Percentiles rank a stretch among this genome's conserved stretches.
These are phyloP conservation scores for Deuterostichococcus epilithicus DNA, from an alignment of 139 green algal species.

Conservation along the genomic window DNA sequence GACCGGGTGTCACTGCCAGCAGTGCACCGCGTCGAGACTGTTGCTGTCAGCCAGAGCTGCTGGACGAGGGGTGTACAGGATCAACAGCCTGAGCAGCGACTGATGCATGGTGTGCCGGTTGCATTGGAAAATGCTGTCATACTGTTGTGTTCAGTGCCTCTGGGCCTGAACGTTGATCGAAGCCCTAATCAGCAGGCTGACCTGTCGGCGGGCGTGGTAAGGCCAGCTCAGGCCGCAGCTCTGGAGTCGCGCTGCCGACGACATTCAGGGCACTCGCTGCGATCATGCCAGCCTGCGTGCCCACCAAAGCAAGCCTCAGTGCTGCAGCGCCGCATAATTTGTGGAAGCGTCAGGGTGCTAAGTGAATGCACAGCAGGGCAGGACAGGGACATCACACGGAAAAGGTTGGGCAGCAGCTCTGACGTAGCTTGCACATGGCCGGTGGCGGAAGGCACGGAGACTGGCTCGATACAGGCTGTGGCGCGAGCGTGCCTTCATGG, in stretches of 20 bases:
- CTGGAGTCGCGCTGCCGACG: not conserved
- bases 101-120: not conserved
- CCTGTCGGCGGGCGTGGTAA: too few species aligned
- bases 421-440: not conserved
- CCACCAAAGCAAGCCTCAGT: too few species aligned
- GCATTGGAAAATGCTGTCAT: not conserved
- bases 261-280: not conserved
- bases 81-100: not conserved
- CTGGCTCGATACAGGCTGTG: too few species aligned
- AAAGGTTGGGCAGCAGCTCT: not conserved
- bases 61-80: not conserved
- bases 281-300: not conserved
- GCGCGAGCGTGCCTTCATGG: too few species aligned
- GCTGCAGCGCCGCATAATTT: not conserved
- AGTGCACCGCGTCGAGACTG: not conserved
- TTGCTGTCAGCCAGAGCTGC: not conserved
- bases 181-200: too few species aligned
- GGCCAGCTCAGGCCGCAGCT: not conserved
- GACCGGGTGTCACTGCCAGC: too few species aligned
- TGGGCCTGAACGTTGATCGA: too few species aligned
- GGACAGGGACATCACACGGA: not conserved
- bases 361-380: not conserved
- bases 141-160: too few species aligned
- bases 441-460: not conserved
- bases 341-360: not conserved